phyloP scores from a whole-genome alignment of 208 protist species.

The Naegleria fowleri region DNA sequence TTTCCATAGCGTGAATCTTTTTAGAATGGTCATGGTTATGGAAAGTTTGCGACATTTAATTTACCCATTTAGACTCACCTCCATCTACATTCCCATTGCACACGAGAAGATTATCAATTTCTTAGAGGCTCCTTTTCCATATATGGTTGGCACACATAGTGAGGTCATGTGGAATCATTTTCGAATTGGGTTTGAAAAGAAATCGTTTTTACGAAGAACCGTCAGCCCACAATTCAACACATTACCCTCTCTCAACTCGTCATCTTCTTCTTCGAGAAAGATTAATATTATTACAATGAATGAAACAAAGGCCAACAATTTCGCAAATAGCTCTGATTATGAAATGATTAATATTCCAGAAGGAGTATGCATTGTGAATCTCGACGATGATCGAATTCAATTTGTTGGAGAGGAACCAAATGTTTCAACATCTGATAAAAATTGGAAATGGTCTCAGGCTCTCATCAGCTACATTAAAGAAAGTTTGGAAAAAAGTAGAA shows the following conservation, averaged over 20 bases:
- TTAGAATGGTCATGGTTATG: neutral
- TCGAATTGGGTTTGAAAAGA: neutral
- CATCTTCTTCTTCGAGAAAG: neutral
- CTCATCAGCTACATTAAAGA: neutral
- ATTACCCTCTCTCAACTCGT: too few species aligned
- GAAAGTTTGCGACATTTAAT: neutral
- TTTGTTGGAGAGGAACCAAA: neutral
- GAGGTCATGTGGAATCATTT: neutral
- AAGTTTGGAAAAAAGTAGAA: neutral
- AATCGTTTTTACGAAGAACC: neutral
- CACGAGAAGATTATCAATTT: neutral
- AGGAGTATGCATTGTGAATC: neutral
- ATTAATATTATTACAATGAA: neutral
- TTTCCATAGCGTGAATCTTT: neutral
- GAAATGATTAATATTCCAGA: neutral
- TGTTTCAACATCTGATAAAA: neutral
- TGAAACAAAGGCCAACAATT: neutral
- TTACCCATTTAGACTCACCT: neutral
- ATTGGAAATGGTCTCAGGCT: neutral
- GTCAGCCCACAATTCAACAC: neutral
- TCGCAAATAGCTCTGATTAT: neutral
- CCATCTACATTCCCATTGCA: neutral
- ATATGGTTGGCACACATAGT: neutral
- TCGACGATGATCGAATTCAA: neutral
- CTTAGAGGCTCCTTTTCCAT: constrained; percentile 17